Evolutionary conservation across 2,329 filamentous ascomycete genomes (phyloP).

Genomic region (Botrytis hyacinthi): DNA sequence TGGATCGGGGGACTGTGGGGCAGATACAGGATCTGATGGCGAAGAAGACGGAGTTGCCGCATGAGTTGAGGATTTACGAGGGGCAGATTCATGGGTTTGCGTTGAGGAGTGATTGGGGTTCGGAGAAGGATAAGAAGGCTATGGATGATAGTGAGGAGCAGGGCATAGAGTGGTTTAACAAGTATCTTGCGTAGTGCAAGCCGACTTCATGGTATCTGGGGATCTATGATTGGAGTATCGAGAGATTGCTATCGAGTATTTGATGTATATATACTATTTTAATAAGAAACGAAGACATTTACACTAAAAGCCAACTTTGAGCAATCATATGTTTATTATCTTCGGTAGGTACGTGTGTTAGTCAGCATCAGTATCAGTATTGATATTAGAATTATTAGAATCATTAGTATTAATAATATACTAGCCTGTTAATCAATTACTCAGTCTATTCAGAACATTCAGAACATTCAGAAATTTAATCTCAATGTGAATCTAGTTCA

Average conservation of each 20-base stretch:
- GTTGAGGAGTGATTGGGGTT: slow-evolving; percentile 39
- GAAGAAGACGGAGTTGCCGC: slow-evolving; percentile 32
- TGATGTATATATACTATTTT: neutral
- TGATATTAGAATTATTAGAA: no score
- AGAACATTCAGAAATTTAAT: no score
- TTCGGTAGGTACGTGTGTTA: neutral
- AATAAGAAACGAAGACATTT: neutral
- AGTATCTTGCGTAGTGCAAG: slow-evolving; percentile 4
- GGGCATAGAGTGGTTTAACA: slow-evolving; percentile 41
- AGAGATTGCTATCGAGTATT: neutral
- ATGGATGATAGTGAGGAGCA: slow-evolving; percentile 40
- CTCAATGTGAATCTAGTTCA: no score
- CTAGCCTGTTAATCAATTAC: no score
- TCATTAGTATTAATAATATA: no score
- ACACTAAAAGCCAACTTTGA: neutral
- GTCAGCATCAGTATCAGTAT: no score
- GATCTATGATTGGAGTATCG: neutral
- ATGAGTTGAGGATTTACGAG: slow-evolving; percentile 39
- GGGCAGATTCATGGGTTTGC: slow-evolving; percentile 45
- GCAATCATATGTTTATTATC: neutral
- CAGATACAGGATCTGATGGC: slow-evolving; percentile 36
- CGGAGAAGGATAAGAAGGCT: slow-evolving; percentile 36
- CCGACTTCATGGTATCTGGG: neutral
- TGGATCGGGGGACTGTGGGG: slow-evolving; percentile 36
- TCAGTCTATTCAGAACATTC: no score